Base-by-base conservation (phyloP, 257 asterid genomes). In the Solanum microdontum region DNA sequence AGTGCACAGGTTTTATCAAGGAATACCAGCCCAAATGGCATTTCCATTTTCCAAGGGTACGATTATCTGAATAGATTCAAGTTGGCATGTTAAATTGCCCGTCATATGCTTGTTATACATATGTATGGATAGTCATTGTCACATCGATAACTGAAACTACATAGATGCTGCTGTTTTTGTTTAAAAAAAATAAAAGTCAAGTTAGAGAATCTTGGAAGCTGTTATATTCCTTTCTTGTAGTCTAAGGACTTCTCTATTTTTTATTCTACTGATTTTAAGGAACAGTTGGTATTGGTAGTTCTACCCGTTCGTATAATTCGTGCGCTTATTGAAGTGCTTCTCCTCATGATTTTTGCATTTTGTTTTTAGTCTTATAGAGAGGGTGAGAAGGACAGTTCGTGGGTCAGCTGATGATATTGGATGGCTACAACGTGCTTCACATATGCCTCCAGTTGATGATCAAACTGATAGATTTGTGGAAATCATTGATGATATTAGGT, bases 331-430 rank as follows among this genome's bases (percentile, higher is more conserved):
- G 32, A 68, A 34, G 33, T 58, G 26, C 34, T 28, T 84, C 39
- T 36, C 55, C 55, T 84, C 76, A 15, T n/a, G 87, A 36, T 26
- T 26, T 58, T 34, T 84, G 77, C 33, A 2, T 60, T 60, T 85
- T 68, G 84, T 72, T 86, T 68, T 39, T 84, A 92, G 94, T 39
- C 91, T 92, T 86, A 83, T 92, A 40, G 91, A 92, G 24, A 89
- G 93, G 90, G 98, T 97, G 83, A 93, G 92, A 92, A 94, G 88
- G 92, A 97, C 99, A n/a, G 95, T 97, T 88, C 99, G 90, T 28
- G 99, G 99, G 85, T 96, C 99, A 43, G 99, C 99, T 84, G 95
- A 94, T 90, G 99, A 97, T 94, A 97, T 96, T 68, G 99, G 99
- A 76, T 97, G 99, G 99, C 87, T 97, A 88, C 98, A 92, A 75